Base-by-base conservation (phyloP, 2,329 filamentous ascomycete genomes). In the Aphanocladium album region DNA sequence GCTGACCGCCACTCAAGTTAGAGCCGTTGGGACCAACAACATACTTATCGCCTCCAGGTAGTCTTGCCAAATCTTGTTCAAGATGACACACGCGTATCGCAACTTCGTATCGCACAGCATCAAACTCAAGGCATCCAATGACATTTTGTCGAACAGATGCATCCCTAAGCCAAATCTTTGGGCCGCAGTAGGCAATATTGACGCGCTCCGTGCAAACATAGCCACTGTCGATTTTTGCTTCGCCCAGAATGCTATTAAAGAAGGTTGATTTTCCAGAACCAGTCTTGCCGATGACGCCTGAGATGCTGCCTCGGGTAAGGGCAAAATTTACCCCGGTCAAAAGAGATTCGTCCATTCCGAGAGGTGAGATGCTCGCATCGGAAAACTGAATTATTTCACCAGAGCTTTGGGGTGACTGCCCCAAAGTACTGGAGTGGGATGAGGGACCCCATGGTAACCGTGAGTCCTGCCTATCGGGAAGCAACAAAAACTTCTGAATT, bases 1-100 rank as follows among this genome's bases (percentile, higher is more conserved):
- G 39, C 14, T 60, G 57, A 1, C 57, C 57, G 6, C 57, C 41
- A 21, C 57, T 60, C 1, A 60, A 39, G 17, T 47, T 60, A 14
- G 23, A 6, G 2, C 57, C 57, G 16, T 46, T 53, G 2, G 37
- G 19, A 17, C 57, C 57, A 17, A n/a, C 46, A 17, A 51, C 21
- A n/a, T 25, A 41, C 1, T 19, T 33, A 30, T 58, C 56, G 14
- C 46, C 35, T 8, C 17, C 56, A 1, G 56, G 56, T 12, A 58
- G 56, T 3, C 33, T 14, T 16, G 30, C 1, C 2, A 57, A n/a
- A 17, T 60, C 57, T 12, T 46, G 25, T 14, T 52, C 49, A 16
- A 60, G 49, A 6, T 41, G 19, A 3, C 57, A 60, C 1, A 27
- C 21, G 1, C 21, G 21, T 0, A 59, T 35, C 9, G 47, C 35